Base-by-base conservation (phyloP, 352 stramenopile genomes). In the Phytophthora pisi region DNA sequence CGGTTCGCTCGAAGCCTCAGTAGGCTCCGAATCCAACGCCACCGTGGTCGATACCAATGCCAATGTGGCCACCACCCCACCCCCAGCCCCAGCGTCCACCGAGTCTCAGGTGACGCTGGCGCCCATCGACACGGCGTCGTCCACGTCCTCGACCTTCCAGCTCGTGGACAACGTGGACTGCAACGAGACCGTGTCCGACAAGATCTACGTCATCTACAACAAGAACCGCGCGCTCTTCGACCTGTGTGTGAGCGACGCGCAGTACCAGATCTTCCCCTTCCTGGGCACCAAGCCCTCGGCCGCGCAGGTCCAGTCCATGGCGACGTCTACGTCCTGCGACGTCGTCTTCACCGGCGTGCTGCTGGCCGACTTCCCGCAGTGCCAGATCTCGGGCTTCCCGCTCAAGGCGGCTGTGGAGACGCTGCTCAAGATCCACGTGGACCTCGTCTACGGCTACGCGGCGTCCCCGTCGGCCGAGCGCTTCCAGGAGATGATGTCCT, bases 181-280 rank as follows among this genome's bases (percentile, higher is more conserved):
- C 70, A 80, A 78, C 43, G 61, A 66, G 24, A 74, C 67, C 3
- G 74, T 87, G 15, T 75, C 78, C n/a, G 64, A 75, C 36, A 77
- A 62, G 18, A 69, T 81, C 30, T 76, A 82, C 65, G 64, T 81
- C 30, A 63, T 86, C 2, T 89, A 85, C 73, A 72, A 74, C 40
- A 84, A 80, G 59, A 90, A 90, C 60, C 63, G 66, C 8, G 78
- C 57, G 61, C 61, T 90, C 34, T 84, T 84, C 45, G 79, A 88
- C 55, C 20, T 65, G 20, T 90, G 82, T 31, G 72, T 81, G 20
- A 62, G 40, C 20, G 79, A 84, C 40, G 70, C 69, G 28, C 67
- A 76, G 61, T 90, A 88, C 74, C 79, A 87, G 67, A 80, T 90
- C 47, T 90, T 89, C 57, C 79, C 82, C 4, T 82, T 72, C 60